Conservation (phyloP, 202 grass and related monocot species). For the Thinopyrum obtusiflorum region DNA sequence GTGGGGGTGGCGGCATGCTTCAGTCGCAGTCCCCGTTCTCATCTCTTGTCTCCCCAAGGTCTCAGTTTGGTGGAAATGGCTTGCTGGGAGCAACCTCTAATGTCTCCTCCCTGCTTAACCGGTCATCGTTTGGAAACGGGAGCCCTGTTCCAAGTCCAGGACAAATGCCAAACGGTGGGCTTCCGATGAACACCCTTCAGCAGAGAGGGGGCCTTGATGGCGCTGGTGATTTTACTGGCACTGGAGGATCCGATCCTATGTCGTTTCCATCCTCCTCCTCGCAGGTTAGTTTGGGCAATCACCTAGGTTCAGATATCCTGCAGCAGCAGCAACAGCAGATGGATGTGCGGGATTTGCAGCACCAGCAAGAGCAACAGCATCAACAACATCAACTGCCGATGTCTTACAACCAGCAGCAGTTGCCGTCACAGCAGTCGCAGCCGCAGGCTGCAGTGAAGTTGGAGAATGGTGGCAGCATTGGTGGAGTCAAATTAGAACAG, state of each 20-base stretch:
- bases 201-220: slow-evolving; percentile 47
- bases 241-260: slow-evolving; percentile 50
- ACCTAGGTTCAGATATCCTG: slow-evolving; percentile 39
- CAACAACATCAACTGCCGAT: slow-evolving; percentile 53
- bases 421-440: slow-evolving; percentile 37
- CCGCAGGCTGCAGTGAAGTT: slow-evolving; percentile 56
- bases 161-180: slow-evolving; percentile 33
- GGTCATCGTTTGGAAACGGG: slow-evolving; percentile 52
- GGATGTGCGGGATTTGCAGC: slow-evolving; percentile 47
- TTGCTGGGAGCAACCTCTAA: slow-evolving; percentile 67
- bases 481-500: slow-evolving; percentile 49
- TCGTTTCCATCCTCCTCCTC: slow-evolving; percentile 56
- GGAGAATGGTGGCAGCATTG: slow-evolving; percentile 50
- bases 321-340: slow-evolving; percentile 56
- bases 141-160: slow-evolving; percentile 38
- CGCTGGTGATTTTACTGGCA: slow-evolving; percentile 44
- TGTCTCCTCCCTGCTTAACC: slow-evolving; percentile 67
- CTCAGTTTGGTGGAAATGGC: slow-evolving; percentile 57
- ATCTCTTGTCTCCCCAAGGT: slow-evolving; percentile 60
- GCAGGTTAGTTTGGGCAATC: slow-evolving; percentile 62
- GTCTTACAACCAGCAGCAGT: slow-evolving; percentile 59
- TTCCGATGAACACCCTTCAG: slow-evolving; percentile 39
- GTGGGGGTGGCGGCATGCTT: slow-evolving; percentile 26
- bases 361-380: slow-evolving; percentile 53
- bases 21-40: slow-evolving; percentile 69